These are phyloP conservation scores for Eucalyptus lansdowneana DNA, from an alignment of 345 rosid species.

Conservation along the genomic window DNA sequence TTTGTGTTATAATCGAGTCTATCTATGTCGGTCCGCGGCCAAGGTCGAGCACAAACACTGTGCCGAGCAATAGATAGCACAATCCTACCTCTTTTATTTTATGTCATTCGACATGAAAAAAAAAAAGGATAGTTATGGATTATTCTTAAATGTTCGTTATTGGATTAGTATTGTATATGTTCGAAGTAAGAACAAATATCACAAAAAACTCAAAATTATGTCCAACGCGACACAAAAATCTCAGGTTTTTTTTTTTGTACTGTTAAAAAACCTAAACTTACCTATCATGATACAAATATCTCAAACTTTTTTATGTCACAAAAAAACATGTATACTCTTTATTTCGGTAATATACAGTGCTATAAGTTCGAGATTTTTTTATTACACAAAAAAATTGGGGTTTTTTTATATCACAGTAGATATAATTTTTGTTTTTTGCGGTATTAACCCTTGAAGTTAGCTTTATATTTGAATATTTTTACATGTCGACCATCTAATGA, in stretches of 20 bases:
- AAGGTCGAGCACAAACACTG: background rate
- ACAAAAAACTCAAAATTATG: background rate
- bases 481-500: background rate
- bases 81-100: background rate
- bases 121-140: background rate
- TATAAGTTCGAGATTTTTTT: background rate
- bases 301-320: background rate
- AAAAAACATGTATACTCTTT: fast-evolving
- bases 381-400: background rate
- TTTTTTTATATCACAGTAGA: too few species aligned
- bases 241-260: too few species aligned
- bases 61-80: fast-evolving
- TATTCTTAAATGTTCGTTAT: background rate
- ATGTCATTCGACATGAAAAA: background rate
- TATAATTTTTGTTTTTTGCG: too few species aligned
- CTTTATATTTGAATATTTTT: background rate
- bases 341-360: too few species aligned
- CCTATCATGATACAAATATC: too few species aligned
- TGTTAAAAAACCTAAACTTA: background rate
- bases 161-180: background rate
- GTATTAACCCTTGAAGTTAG: background rate
- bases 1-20: background rate
- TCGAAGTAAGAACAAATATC: background rate
- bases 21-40: background rate
- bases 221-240: too few species aligned